These are phyloP conservation scores for Petunia secreta DNA, from an alignment of 257 asterid genomes.

Conservation along the genomic window DNA sequence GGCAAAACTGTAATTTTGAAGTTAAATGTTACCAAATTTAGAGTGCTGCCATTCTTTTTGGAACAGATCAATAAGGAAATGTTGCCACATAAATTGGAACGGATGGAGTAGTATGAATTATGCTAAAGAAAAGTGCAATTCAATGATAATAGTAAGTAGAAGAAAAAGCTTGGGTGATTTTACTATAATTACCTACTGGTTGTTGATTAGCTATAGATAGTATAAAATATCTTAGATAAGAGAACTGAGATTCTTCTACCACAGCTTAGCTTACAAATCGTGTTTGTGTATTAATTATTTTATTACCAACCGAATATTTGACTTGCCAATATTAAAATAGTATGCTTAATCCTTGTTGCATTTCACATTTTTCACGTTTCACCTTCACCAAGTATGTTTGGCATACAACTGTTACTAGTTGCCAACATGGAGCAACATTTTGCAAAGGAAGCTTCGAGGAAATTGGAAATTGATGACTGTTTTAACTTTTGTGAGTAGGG, in stretches of 20 bases:
- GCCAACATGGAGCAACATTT: too few relatives aligned
- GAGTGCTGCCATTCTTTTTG: too few relatives aligned
- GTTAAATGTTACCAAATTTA: too few relatives aligned
- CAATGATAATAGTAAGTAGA: background rate
- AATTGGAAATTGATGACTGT: background rate
- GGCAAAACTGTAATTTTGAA: too few relatives aligned
- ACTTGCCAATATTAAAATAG: background rate
- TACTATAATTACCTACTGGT: background rate
- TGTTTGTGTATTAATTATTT: background rate
- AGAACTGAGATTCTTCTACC: background rate
- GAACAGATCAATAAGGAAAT: too few relatives aligned
- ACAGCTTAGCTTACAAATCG: background rate
- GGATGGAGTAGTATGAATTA: too few relatives aligned
- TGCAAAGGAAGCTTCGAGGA: background rate
- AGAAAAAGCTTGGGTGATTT: too few relatives aligned
- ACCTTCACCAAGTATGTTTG: background rate
- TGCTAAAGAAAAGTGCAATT: too few relatives aligned
- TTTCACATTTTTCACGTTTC: background rate
- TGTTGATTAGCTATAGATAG: slow-evolving; percentile 4
- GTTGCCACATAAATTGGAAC: too few relatives aligned
- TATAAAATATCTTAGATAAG: slow-evolving; percentile 11
- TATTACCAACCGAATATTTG: background rate
- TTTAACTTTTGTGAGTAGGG: background rate
- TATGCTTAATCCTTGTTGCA: background rate
- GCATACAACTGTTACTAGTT: too few relatives aligned